Evolutionary conservation across 1,284 basidiomycete species (phyloP).

Genomic region (Leccinum colubrinum): DNA sequence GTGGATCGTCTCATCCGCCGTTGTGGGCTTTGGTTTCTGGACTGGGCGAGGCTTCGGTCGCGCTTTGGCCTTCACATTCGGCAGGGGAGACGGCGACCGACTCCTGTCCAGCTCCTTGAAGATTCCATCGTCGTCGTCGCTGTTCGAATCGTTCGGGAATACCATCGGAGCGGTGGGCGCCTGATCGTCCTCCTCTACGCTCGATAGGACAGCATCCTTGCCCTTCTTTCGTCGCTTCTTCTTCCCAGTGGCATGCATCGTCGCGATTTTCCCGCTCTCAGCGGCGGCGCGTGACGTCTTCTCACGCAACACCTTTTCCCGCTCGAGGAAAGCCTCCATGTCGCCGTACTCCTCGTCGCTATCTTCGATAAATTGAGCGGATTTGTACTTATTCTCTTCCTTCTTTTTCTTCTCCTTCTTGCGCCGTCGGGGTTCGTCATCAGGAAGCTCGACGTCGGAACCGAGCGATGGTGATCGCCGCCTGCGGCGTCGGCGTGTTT

Average conservation of each 20-base stretch:
- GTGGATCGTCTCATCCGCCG: conserved; percentile 11
- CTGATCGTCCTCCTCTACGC: conserved; percentile 12
- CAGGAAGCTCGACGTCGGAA: conserved; percentile 41
- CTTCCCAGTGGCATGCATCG: conserved; percentile 65
- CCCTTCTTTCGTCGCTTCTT: conserved; percentile 58
- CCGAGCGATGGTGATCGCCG: conserved; percentile 46
- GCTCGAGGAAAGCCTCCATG: conserved; percentile 77
- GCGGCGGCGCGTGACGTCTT: conserved; percentile 49
- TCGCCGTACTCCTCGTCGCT: conserved; percentile 80
- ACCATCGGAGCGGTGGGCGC: neutral
- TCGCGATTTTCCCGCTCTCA: conserved; percentile 43
- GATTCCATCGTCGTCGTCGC: conserved; percentile 27
- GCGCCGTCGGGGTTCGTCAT: conserved; percentile 44
- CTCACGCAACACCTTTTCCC: conserved; percentile 58
- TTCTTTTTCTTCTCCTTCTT: conserved; percentile 59
- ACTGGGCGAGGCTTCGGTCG: conserved; percentile 32
- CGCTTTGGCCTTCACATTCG: conserved; percentile 7
- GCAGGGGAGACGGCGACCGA: conserved; percentile 24
- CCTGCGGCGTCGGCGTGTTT: conserved; percentile 50
- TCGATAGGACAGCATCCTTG: conserved; percentile 11
- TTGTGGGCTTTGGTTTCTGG: conserved; percentile 13
- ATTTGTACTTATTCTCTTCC: conserved; percentile 79
- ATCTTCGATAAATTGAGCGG: conserved; percentile 88
- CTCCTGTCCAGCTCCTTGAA: conserved; percentile 20
- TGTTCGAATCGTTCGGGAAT: conserved; percentile 16